Base-by-base conservation (phyloP, 768 basidiomycete genomes). In the Mycena indigotica region DNA sequence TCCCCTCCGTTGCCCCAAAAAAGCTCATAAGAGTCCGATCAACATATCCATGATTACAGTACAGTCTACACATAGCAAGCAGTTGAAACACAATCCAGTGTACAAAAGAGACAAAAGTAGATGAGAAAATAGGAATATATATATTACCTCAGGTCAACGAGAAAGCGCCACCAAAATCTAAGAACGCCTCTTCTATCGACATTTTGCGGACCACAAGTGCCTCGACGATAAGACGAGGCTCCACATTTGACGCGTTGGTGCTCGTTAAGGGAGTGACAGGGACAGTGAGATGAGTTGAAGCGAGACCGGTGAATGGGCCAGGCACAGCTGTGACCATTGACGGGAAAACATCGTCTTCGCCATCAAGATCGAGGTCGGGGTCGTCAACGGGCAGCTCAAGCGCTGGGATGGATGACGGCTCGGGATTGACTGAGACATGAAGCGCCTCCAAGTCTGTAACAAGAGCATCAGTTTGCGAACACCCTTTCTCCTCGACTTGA, bases 121-220 rank as follows among this genome's bases (percentile, higher is more conserved):
- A 44, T 15, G 23, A 44, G 41, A 44, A 16, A 44, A 15, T 16
- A 19, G 23, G 41, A 44, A 13, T 13, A 44, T 44, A 19, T 8
- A 44, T 44, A 44, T 23, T 16, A 48, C 8, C 45, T 72, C 68
- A 72, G 23, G 70, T 72, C 54, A 79, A 61, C 46, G 77, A 71
- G 61, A 89, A 88, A 3, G 46, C 46, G 25, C 83, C 85, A 8
- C 80, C 83, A 67, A 93, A 91, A 67, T 92, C 89, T 53, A 92
- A 68, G 69, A 85, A 93, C 17, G 77, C 87, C 67, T 93, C 91
- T 55, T 89, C 88, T 2, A 87, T 65, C 17, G 86, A 85, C 73
- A 92, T 75, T 70, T 93, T 90, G 45, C 89, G 80, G 19, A 92
- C 84, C 2, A 94, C 86, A 28, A 93, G 77, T 2, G 84, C 91